Percentiles rank a stretch among this genome's conserved stretches.
phyloP scores from a whole-genome alignment of 2,329 filamentous ascomycete species.

The Exophiala phaeomuriformis region DNA sequence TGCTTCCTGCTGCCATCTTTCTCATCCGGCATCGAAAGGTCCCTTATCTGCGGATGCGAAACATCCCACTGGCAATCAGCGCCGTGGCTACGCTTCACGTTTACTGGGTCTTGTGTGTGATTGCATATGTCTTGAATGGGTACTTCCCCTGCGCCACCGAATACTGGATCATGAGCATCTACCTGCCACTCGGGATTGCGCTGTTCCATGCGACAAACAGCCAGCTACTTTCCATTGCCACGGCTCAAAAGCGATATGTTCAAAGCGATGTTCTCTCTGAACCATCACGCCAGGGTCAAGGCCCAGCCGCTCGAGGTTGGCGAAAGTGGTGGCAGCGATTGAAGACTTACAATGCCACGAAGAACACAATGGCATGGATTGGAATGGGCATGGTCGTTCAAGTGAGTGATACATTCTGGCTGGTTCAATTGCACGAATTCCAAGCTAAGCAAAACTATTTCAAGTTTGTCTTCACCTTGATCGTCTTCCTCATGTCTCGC shows the following conservation, averaged over 20 bases:
- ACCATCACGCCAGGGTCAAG: slow-evolving; percentile 9
- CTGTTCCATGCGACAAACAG: slow-evolving; percentile 59
- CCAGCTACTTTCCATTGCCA: slow-evolving; percentile 53
- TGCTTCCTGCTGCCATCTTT: slow-evolving; percentile 31
- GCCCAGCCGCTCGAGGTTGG: slow-evolving; percentile 25
- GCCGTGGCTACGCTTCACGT: slow-evolving; percentile 36
- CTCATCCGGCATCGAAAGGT: slow-evolving; percentile 32
- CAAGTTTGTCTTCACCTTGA: slow-evolving; percentile 51
- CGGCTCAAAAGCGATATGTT: slow-evolving; percentile 40
- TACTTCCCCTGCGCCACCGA: slow-evolving; percentile 47
- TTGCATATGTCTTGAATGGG: slow-evolving; percentile 33
- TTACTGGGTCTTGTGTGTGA: slow-evolving; percentile 33
- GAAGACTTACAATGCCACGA: slow-evolving; percentile 41
- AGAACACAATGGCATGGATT: slow-evolving; percentile 46
- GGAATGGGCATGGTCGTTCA: slow-evolving; percentile 50
- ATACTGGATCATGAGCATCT: slow-evolving; percentile 62
- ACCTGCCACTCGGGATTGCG: slow-evolving; percentile 58
- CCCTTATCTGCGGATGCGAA: slow-evolving; percentile 35
- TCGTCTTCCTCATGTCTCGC: slow-evolving; percentile 57
- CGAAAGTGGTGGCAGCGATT: slow-evolving; percentile 35
- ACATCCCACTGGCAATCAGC: slow-evolving; percentile 33
- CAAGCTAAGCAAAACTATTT: slow-evolving; percentile 16
- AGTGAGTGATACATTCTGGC: slow-evolving; percentile 34
- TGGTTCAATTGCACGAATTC: not conserved
- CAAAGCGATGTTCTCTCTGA: slow-evolving; percentile 4